Evolutionary conservation across 2,329 filamentous ascomycete genomes (phyloP), one percentile per base, ranked within the genome.

Genomic region (Venturia pyrina): DNA sequence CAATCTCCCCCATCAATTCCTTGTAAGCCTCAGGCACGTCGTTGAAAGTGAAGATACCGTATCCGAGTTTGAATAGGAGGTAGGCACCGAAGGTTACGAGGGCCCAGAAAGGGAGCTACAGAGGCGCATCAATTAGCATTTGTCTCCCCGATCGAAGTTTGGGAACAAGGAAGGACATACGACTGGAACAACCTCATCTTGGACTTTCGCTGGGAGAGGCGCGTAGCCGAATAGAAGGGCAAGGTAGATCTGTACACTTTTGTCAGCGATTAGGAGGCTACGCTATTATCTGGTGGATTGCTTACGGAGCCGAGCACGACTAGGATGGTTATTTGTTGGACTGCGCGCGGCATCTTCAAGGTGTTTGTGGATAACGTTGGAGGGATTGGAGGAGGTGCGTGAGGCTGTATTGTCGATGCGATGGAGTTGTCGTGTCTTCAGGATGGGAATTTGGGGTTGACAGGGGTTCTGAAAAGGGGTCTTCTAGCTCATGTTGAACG

Each of bases 1-100:
- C 84, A 74, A 96, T 95, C 79, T 98, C 90, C 72, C 80, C 82
- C 83, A 95, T 91, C 72, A 99, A 81, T 79, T 97, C 93, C 75
- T 88, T 86, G 78, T 98, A 89, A 64, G 95, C 95, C 68, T 91
- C 85, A 65, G 93, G 93, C 62, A 96, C 91, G 78, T 98, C 93
- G 82, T 96, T 95, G 84, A 99, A 99, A 66, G 91, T 96, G 75
- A 96, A 83, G 72, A 99, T 90, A 69, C 95, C 95, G 81, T 87
- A 89, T 72, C 95, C 95, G 68, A 99, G 89, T 72, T 91, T 91
- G 80, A 89, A 91, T 69, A 99, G 88, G 24, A 99, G 88, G 79
- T 92, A 93, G 69, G 93, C 89, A 78, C 93, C 95, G 75, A 98
- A 93, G 28, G 90, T 87, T 70, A 99, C 90, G 71, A 98, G 82